Base-by-base conservation (phyloP, 1,139 yeast genomes). In the Sugiyamaella paludigena region DNA sequence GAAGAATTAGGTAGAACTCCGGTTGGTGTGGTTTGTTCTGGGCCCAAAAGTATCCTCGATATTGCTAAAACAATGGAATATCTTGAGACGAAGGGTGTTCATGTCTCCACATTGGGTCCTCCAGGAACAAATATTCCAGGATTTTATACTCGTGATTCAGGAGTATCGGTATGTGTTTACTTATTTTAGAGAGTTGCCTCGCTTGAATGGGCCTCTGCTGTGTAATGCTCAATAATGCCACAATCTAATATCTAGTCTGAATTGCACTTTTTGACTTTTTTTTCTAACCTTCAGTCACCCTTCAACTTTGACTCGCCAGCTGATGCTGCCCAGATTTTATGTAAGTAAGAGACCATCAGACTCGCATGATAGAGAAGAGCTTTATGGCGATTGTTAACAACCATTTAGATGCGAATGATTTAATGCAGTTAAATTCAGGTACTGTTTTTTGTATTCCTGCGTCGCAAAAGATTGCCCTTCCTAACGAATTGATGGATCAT, bases 1-100 rank as follows among this genome's bases (percentile, higher is more conserved):
- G 89, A 87, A 35, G 97, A 88, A 62, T 73, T 89, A 50, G 86
- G 91, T 1, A 73, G 83, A 49, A 88, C 95, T 0, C 88, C 92
- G 0, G 88, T 88, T 1, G 81, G 91, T 1, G 96, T 88, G 12
- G 91, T 88, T 2, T 88, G 96, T 63, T 83, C 95, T 9, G 97
- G 97, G 0, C 96, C 96, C 2, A 88, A 88, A 65, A 81, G 91
- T 32, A 87, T 88, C 47, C 71, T 88, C 53, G 96, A 88, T 62
- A 83, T 89, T 52, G 81, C 79, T 10, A 74, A 84, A 54, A 88
- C 97, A 0, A 76, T 87, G 79, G 97, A 88, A 64, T 87, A 83
- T 61, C 72, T 88, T 50, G 96, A 88, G 65, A 88, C 97, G 0
- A 91, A 87, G 65, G 97, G 96, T 11, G 80, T 78, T 39, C 72